Conservation (phyloP, 441 rosid species). For the Bocquillonia castaneifolia region DNA sequence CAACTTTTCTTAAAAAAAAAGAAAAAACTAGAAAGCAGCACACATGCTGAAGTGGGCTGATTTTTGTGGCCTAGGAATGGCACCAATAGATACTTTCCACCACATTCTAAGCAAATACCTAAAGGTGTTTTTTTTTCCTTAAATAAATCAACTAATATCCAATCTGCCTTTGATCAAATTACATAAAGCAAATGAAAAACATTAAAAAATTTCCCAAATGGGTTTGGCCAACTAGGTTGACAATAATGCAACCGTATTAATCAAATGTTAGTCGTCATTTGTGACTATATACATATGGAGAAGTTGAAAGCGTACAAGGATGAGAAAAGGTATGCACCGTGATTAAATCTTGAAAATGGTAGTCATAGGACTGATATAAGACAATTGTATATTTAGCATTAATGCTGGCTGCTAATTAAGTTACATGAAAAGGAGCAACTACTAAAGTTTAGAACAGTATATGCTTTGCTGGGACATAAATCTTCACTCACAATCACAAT, state of each 20-base stretch:
- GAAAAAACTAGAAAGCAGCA: too few relatives aligned
- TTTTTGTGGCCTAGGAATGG: too few relatives aligned
- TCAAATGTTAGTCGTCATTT: background rate
- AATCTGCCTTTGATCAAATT: background rate
- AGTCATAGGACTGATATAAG: too few relatives aligned
- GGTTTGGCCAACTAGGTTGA: background rate
- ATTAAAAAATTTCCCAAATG: background rate
- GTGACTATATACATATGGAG: slow-evolving; percentile 2
- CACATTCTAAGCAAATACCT: too few relatives aligned
- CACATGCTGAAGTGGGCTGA: too few relatives aligned
- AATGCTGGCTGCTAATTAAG: too few relatives aligned
- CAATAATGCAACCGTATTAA: background rate
- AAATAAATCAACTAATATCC: background rate
- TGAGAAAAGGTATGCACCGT: too few relatives aligned
- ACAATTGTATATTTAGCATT: background rate
- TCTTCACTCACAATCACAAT: background rate
- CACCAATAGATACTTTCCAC: too few relatives aligned
- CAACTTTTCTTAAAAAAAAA: background rate
- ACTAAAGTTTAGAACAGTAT: background rate
- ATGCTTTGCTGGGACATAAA: background rate
- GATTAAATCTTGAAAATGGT: too few relatives aligned
- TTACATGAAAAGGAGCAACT: background rate
- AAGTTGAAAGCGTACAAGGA: too few relatives aligned
- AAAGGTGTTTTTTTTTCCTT: too few relatives aligned
- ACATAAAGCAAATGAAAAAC: too few relatives aligned